Base-by-base conservation (phyloP, 1,139 yeast species). In the Magnusiomyces fungicola region DNA sequence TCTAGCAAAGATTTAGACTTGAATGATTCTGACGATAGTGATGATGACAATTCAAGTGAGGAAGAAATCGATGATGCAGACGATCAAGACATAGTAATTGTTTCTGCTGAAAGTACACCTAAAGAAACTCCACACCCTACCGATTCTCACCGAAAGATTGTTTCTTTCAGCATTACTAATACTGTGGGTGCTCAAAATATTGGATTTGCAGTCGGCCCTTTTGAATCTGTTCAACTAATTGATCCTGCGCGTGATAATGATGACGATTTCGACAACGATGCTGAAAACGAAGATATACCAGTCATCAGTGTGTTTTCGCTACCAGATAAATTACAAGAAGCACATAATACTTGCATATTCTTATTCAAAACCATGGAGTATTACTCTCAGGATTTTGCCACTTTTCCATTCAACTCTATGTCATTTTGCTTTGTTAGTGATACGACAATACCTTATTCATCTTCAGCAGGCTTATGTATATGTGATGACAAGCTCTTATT, bases 141-240 rank as follows among this genome's bases (percentile, higher is more conserved):
- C 0, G 95, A 89, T 62, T 65, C 78, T 43, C 74, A 83, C 2
- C 87, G 87, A 61, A 92, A 88, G 57, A 75, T 82, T 0, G 85
- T 84, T 1, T 75, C 84, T 4, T 90, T 90, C 74, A 86, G 87
- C 36, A 74, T 92, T 23, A 83, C 81, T 61, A 85, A 83, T 50
- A 96, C 98, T 0, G 85, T 89, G 0, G 82, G 95, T 46, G 89
- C 98, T 0, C 97, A 90, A 57, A 97, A 90, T 65, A 75, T 94
- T n/a, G 97, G 97, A 0, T 92, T 96, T 83, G 90, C 96, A 0
- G 77, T 88, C 1, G 99, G 98, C 0, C 83, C 96, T 3, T 94
- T 92, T 65, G 81, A 81, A 36, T 74, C 72, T 54, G 73, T 76
- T 38, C 77, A 78, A 18, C 65, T 80, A 40, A 69, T 79, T 19